Evolutionary conservation across 2,329 filamentous ascomycete genomes (phyloP).

Genomic region (Kalmusia sp.): DNA sequence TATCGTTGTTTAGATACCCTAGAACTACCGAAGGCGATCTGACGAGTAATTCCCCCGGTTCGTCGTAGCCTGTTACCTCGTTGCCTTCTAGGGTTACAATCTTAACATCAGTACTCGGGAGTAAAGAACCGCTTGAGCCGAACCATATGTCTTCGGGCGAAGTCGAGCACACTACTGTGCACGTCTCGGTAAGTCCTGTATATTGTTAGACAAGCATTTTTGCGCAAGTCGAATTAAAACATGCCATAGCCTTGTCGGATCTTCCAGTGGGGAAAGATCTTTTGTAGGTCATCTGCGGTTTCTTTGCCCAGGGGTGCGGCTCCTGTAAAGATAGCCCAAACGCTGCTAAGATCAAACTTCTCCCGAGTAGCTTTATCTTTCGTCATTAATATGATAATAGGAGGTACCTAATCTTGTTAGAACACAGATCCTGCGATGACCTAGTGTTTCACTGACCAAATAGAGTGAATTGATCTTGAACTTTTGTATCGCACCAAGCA

Average conservation of each 20-base stretch:
- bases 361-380: constrained; percentile 67
- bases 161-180: constrained; percentile 71
- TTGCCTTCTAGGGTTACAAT: constrained; percentile 72
- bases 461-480: constrained; percentile 73
- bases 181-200: constrained; percentile 76
- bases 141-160: constrained; percentile 69
- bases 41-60: constrained; percentile 81
- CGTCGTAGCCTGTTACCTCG: constrained; percentile 74
- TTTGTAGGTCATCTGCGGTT: constrained; percentile 69
- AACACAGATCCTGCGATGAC: neutral
- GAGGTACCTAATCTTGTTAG: constrained; percentile 67
- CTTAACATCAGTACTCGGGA: constrained; percentile 70
- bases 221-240: constrained; percentile 14
- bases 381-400: constrained; percentile 79
- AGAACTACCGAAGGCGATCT: constrained; percentile 78
- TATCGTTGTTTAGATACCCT: constrained; percentile 86
- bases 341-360: constrained; percentile 75
- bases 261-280: constrained; percentile 68
- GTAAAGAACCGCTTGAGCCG: constrained; percentile 74
- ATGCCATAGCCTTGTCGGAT: constrained; percentile 76
- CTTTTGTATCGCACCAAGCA: constrained; percentile 69
- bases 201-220: constrained; percentile 3
- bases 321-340: constrained; percentile 72
- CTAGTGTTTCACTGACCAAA: constrained; percentile 62
- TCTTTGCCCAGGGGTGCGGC: constrained; percentile 80